Base-by-base conservation (phyloP, 495 filamentous ascomycete species). In the Elasticomyces elasticus region DNA sequence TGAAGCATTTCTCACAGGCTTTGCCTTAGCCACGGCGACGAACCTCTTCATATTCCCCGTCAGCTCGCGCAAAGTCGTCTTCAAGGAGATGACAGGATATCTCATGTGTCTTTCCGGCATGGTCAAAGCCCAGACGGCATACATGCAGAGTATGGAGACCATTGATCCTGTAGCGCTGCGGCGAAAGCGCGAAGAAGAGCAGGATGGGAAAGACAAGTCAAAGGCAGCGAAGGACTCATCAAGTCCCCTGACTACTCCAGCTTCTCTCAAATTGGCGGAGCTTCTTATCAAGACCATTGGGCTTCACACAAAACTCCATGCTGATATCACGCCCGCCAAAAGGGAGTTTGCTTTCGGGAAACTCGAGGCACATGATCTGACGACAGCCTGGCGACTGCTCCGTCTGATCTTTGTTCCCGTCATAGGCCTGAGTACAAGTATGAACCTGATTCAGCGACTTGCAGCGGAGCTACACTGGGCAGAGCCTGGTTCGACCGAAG, bases 311-410 rank as follows among this genome's bases (percentile, higher is more conserved):
- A 90, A 90, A 61, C 66, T 91, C 4, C 71, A 83, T 42, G 74
- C 74, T 0, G 87, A 94, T 56, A 54, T 89, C 23, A 72, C 78
- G 0, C 89, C 88, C 60, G 87, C 84, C 0, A 94, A 94, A 59
- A 75, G 87, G 25, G 87, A 94, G 58, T 62, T 84, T 22, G 86
- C 85, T 0, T 27, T 60, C 22, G 86, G 86, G 0, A 84, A 83
- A 55, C 69, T 89, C 19, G 74, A 78, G 17, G 77, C 85, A 0
- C 75, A 82, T 42, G 85, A 89, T 53, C 62, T 91, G 10, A 72
- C 79, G 17, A 65, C 76, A 17, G 73, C 85, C 0, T 80, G 77
- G 50, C 75, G 73, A 26, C 7, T 83, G 20, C 69, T 88, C 11
- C 81, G 80, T 4, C 70, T 71, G 13, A 73, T 86, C 20, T 77